phyloP scores from a whole-genome alignment of 768 basidiomycete genomes.

The Pleurotus pulmonarius region DNA sequence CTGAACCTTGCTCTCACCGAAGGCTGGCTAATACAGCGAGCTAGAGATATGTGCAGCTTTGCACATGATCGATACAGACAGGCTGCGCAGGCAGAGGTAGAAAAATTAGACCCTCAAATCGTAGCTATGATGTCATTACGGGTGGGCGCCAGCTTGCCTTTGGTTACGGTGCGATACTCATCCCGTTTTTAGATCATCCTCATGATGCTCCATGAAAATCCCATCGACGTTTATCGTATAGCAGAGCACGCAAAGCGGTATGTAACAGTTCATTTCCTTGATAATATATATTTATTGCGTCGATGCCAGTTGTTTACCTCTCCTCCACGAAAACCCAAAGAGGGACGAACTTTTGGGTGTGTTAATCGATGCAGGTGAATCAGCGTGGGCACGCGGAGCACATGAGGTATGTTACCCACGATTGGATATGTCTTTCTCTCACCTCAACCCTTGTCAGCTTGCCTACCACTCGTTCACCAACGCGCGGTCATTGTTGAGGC shows the following conservation, averaged over 20 bases:
- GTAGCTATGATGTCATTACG: constrained; percentile 69
- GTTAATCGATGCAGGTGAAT: constrained; percentile 65
- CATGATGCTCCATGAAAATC: constrained; percentile 64
- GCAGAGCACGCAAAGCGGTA: constrained; percentile 68
- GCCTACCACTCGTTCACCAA: constrained; percentile 60
- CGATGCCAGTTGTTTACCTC: constrained; percentile 48
- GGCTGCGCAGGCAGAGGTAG: constrained; percentile 61
- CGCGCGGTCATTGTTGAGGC: constrained; percentile 50
- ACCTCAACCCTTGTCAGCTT: constrained; percentile 33
- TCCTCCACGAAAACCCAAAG: constrained; percentile 58
- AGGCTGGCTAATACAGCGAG: constrained; percentile 72
- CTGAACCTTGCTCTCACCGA: constrained; percentile 64
- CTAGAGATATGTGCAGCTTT: constrained; percentile 74
- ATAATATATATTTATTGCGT: not conserved
- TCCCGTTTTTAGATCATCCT: constrained; percentile 48
- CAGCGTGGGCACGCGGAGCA: constrained; percentile 68
- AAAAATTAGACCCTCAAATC: constrained; percentile 40
- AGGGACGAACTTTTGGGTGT: constrained; percentile 59
- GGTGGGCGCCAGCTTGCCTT: constrained; percentile 28
- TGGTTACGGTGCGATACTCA: not conserved
- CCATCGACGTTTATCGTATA: constrained; percentile 62
- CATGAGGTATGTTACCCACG: constrained; percentile 50
- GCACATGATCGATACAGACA: constrained; percentile 73
- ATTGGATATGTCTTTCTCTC: not conserved
- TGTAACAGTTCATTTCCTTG: constrained; percentile 7